A percentile compares a stretch with the other conserved stretches of the same genome.
Evolutionary conservation across 2,329 filamentous ascomycete species (phyloP).

Genomic region (Clathrospora elynae): DNA sequence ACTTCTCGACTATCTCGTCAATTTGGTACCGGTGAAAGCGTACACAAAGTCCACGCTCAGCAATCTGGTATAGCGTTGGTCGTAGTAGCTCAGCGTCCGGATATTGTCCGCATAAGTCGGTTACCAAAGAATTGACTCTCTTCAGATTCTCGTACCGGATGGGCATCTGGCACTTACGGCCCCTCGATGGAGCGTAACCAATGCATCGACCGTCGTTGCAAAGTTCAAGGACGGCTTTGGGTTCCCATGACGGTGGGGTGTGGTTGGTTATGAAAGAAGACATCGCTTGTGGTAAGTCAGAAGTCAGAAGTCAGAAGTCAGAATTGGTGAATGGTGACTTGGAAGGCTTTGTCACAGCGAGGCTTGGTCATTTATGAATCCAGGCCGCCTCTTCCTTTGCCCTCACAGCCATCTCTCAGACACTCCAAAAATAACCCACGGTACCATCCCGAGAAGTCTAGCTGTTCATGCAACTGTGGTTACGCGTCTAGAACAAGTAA

Average conservation of each 20-base stretch:
- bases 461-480: no score
- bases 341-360: neutral
- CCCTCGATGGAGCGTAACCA: constrained; percentile 13
- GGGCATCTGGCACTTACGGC: constrained; percentile 12
- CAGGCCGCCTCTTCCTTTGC: no score
- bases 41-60: constrained; percentile 13
- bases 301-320: neutral
- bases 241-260: constrained; percentile 10
- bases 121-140: constrained; percentile 5
- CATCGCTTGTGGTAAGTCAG: neutral
- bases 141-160: constrained; percentile 5
- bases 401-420: no score
- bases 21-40: constrained; percentile 5
- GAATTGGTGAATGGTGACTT: neutral
- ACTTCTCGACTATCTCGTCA: constrained; percentile 6
- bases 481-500: no score
- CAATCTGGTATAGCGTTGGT: constrained; percentile 14
- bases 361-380: no score
- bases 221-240: constrained; percentile 15
- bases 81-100: constrained; percentile 16
- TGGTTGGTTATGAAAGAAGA: neutral
- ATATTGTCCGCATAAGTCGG: constrained; percentile 3
- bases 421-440: no score
- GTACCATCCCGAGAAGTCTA: no score
- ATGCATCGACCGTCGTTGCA: constrained; percentile 13